Base-by-base conservation (phyloP, 2,329 filamentous ascomycete genomes). In the Aspergillus sp. region DNA sequence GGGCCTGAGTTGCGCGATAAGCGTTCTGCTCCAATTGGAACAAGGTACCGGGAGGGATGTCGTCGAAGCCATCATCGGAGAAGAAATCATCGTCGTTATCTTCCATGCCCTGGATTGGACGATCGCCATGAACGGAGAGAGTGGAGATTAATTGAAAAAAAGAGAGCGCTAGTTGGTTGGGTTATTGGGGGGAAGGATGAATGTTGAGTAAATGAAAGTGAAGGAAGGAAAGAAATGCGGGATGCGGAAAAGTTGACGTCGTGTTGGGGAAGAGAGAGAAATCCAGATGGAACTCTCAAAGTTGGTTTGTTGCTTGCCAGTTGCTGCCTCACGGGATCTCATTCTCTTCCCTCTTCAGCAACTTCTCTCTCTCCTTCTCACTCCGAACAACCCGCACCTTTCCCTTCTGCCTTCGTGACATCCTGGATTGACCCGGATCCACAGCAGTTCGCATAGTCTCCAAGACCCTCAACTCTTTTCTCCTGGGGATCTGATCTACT, bases 51-150 rank as follows among this genome's bases (percentile, higher is more conserved):
- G 76, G 71, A 48, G 78, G 75, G 56, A 82, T 71, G 59, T 75
- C 75, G 61, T 80, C 80, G 66, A 80, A 77, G 62, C 74, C 75
- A 62, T 80, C 77, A 65, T 81, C 79, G 59, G 78, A 81, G 70
- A 81, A 80, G 67, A 76, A 76, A 60, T 80, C 78, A 70, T 81
- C 77, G 68, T 79, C 78, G 71, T 74, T 76, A 69, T 75, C 74
- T 73, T 79, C 79, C 79, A 80, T 80, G 70, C 76, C 77, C 77
- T 71, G 58, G 23, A 55, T 54, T 50, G 52, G 53, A 65, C 49
- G 63, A 63, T 64, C 66, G 74, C 74, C 75, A 77, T 77, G 71
- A 72, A 74, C 67, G 62, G 52, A 15, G 17, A 42, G 53, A 19
- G 30, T 38, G 30, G 36, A 23, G 54, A 27, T 36, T 36, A 13